A percentile compares a stretch with the other conserved stretches of the same genome.
phyloP scores from a whole-genome alignment of 257 asterid species.

The Ballota nigra region DNA sequence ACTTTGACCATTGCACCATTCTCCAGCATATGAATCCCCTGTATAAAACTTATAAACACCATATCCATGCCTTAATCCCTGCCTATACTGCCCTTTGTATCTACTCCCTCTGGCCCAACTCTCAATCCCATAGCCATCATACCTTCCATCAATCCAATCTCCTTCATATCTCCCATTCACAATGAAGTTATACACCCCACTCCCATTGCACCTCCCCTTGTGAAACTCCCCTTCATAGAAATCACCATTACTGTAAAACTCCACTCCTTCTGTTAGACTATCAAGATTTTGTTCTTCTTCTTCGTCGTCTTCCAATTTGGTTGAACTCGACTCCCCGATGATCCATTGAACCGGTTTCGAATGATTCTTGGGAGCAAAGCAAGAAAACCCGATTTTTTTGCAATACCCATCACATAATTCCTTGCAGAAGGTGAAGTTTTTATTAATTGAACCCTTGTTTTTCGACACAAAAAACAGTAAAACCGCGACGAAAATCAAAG shows the following conservation, averaged over 20 bases:
- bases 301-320: not conserved
- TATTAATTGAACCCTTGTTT: constrained; percentile 37
- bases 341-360: constrained; percentile 73
- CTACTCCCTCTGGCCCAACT: constrained; percentile 90
- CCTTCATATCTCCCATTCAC: constrained; percentile 92
- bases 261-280: constrained; percentile 62
- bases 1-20: constrained; percentile 92
- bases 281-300: not conserved
- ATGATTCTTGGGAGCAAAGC: constrained; percentile 33
- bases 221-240: constrained; percentile 91
- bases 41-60: constrained; percentile 79
- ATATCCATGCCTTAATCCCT: constrained; percentile 77
- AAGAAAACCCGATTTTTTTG: constrained; percentile 34
- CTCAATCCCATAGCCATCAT: constrained; percentile 92
- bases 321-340: constrained; percentile 55
- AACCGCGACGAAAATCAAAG: constrained; percentile 55
- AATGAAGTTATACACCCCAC: constrained; percentile 77
- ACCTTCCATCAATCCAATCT: constrained; percentile 90
- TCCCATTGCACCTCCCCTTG: constrained; percentile 80
- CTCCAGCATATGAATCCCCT: constrained; percentile 86
- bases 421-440: constrained; percentile 33
- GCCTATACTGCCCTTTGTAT: constrained; percentile 81
- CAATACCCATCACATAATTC: constrained; percentile 27
- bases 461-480: constrained; percentile 50
- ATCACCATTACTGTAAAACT: constrained; percentile 81